Base-by-base conservation (phyloP, 2,329 filamentous ascomycete species). In the Neonectria punicea region DNA sequence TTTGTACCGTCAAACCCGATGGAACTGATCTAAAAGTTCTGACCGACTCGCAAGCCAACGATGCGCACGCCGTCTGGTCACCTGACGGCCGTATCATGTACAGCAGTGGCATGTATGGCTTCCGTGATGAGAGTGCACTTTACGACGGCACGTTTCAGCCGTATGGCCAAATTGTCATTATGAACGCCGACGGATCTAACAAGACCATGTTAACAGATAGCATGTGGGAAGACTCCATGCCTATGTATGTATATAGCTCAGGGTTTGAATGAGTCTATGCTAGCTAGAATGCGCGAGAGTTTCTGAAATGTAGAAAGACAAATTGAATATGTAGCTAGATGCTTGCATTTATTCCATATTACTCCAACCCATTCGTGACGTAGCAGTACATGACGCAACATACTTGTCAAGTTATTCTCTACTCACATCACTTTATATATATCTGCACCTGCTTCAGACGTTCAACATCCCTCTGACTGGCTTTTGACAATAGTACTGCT, bases 171-270 rank as follows among this genome's bases (percentile, higher is more conserved):
- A 57, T 62, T 11, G 18, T 62, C 5, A 46, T 57, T 14, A 62
- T 62, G 53, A 53, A 62, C n/a, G 53, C 59, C 3, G 59, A 62
- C 25, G 59, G 53, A 1, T 62, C 53, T 2, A 62, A 62, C 44
- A 62, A 62, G 59, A 57, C 53, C 2, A 62, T 62, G 59, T n/a
- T 62, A 14, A 62, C 59, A 9, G 59, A 62, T 5, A 62, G 59
- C 20, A 57, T 62, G 59, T 62, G 59, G 59, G 59, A 62, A 36
- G 59, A 57, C 18, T 62, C 59, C 2, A 62, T 62, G 59, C 59
- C 59, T 4, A 57, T 62, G 59, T 62, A 62, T 25, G 44, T 62
- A 20, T 60, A 39, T 49, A 60, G 39, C 13, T 53, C 50, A 4
- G 58, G 58, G 1, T 60, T 60, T 54, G 49, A 60, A 5, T 36